These are phyloP conservation scores for Aspergillus proliferans DNA, from an alignment of 2,329 filamentous ascomycete genomes.

Conservation along the genomic window DNA sequence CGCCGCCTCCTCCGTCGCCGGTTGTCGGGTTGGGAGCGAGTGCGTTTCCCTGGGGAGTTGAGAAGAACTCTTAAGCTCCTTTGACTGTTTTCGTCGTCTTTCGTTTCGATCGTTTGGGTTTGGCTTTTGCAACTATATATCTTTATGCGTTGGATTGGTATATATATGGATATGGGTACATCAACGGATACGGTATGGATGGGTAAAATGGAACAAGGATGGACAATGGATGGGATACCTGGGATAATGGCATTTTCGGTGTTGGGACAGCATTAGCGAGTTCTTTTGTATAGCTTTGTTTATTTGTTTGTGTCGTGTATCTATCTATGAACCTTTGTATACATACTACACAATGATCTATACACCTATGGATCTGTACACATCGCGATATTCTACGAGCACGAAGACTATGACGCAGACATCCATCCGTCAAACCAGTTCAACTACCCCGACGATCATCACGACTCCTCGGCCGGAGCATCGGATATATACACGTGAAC, in stretches of 20 bases:
- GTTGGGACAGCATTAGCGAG: background rate
- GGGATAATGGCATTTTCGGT: background rate
- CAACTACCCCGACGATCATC: background rate
- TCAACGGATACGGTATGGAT: background rate
- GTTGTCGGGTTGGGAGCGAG: constrained; percentile 13
- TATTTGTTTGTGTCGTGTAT: background rate
- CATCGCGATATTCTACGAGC: too few species aligned
- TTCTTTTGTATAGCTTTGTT: background rate
- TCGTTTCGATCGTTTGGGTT: background rate
- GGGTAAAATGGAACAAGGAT: background rate
- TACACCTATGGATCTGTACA: background rate
- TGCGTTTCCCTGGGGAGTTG: constrained; percentile 4
- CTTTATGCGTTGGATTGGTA: too few species aligned
- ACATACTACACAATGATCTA: background rate
- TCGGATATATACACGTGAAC: background rate
- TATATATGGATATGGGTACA: background rate
- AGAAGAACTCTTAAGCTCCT: background rate
- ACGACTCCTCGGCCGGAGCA: background rate
- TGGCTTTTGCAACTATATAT: background rate
- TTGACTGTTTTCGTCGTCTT: background rate
- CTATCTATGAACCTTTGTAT: background rate
- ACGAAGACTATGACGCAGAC: background rate
- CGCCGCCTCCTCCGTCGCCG: constrained; percentile 27
- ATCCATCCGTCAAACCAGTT: background rate
- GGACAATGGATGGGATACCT: background rate